Evolutionary conservation across 208 protist species (phyloP).

Genomic region (Porcisia deanei): DNA sequence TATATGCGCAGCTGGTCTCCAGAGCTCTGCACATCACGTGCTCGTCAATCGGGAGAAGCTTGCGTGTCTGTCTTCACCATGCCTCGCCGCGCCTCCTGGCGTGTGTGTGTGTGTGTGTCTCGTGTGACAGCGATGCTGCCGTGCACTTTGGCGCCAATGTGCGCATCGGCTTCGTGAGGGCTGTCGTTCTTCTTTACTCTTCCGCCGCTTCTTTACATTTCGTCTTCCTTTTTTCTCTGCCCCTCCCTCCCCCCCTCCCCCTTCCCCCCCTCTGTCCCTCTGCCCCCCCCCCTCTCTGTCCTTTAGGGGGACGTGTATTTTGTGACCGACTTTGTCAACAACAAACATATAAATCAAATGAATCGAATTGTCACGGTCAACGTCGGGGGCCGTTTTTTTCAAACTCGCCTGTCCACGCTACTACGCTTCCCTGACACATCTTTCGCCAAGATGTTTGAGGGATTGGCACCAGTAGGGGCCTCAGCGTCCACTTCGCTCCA

Average conservation of each 20-base stretch:
- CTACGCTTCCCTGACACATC: slow-evolving; percentile 60
- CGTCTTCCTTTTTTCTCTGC: not conserved
- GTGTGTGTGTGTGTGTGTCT: not conserved
- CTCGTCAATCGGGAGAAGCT: not conserved
- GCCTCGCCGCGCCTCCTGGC: not conserved
- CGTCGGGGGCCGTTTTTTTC: slow-evolving; percentile 67
- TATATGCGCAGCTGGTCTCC: not conserved
- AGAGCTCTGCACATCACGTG: not conserved
- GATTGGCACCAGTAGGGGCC: slow-evolving; percentile 2
- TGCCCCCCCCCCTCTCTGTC: too few species aligned
- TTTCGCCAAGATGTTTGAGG: slow-evolving; percentile 65
- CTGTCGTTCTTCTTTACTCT: not conserved
- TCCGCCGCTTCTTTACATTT: not conserved
- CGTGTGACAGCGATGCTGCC: not conserved
- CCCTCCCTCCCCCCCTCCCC: too few species aligned
- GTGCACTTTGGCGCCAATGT: not conserved
- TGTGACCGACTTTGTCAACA: too few species aligned
- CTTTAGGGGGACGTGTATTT: too few species aligned
- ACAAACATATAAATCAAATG: slow-evolving; percentile 6
- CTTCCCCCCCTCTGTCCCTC: too few species aligned
- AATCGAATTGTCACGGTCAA: slow-evolving; percentile 58
- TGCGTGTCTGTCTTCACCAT: slow-evolving; percentile 2
- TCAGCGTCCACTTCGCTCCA: not conserved
- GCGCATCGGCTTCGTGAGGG: not conserved
- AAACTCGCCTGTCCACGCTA: slow-evolving; percentile 70